Evolutionary conservation across 768 basidiomycete species (phyloP).

Genomic region (Phlebiopsis flavidoalba): DNA sequence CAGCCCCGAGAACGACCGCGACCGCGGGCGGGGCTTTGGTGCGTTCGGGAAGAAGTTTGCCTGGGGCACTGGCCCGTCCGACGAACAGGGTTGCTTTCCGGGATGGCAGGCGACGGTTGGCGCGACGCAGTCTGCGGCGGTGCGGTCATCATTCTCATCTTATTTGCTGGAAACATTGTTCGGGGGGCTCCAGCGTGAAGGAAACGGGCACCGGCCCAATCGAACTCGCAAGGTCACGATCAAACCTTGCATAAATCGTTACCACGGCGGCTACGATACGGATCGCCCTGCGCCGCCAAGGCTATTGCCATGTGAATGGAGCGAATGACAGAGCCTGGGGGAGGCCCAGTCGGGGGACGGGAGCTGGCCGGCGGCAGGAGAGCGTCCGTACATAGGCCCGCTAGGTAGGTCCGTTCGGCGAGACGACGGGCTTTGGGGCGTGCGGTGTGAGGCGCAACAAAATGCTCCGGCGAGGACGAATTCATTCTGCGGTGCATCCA

Average conservation of each 20-base stretch:
- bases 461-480: constrained; percentile 31
- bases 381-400: constrained; percentile 59
- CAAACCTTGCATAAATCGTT: constrained; percentile 60
- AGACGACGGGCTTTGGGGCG: constrained; percentile 38
- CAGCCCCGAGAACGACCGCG: constrained; percentile 75
- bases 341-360: constrained; percentile 14
- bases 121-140: neutral
- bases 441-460: constrained; percentile 54
- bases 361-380: constrained; percentile 7
- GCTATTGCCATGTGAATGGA: constrained; percentile 9
- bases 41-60: constrained; percentile 62
- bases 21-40: constrained; percentile 46
- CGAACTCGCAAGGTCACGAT: constrained; percentile 43
- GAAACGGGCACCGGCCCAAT: constrained; percentile 56
- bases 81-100: neutral
- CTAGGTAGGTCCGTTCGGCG: constrained; percentile 30
- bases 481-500: neutral
- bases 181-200: constrained; percentile 52
- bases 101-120: neutral
- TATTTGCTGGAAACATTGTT: constrained; percentile 27
- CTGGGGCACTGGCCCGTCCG: constrained; percentile 35
- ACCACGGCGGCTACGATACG: constrained; percentile 14
- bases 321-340: constrained; percentile 23
- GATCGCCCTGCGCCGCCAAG: constrained; percentile 18
- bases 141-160: constrained; percentile 3